Percentiles rank a stretch among this genome's conserved stretches.
phyloP scores from a whole-genome alignment of 805 yeast genomes.

The Clavispora santaluciae region DNA sequence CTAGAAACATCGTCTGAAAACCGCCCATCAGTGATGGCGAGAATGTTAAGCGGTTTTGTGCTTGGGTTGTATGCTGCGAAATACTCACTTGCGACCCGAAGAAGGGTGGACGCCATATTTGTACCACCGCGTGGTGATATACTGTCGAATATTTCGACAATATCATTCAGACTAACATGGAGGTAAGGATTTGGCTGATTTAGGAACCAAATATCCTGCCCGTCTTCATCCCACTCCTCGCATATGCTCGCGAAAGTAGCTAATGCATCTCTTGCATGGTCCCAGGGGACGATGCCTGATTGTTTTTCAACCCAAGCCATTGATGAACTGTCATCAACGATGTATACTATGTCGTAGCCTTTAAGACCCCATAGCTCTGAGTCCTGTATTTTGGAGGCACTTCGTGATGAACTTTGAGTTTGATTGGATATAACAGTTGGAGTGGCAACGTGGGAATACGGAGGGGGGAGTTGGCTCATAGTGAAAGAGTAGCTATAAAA shows the following conservation, averaged over 20 bases:
- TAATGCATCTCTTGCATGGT: conserved; percentile 10
- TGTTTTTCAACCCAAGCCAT: conserved; percentile 11
- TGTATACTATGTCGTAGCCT: conserved; percentile 12
- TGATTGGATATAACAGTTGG: no score
- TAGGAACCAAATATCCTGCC: conserved; percentile 14
- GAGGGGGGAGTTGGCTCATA: no score
- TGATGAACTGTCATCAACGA: conserved; percentile 13
- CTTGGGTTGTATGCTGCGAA: conserved; percentile 9
- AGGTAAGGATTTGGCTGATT: conserved; percentile 4
- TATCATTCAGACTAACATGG: conserved; percentile 9
- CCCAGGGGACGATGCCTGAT: conserved; percentile 14
- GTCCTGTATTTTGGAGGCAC: no score
- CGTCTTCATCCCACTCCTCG: conserved; percentile 14
- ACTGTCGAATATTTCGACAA: conserved; percentile 8
- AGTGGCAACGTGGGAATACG: no score
- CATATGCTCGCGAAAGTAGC: conserved; percentile 11
- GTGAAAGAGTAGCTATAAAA: no score
- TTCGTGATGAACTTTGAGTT: no score
- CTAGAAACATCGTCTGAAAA: conserved; percentile 13
- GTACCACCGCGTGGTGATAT: conserved; percentile 11
- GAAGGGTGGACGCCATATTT: conserved; percentile 13
- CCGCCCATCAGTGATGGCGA: conserved; percentile 15
- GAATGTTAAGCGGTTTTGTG: conserved; percentile 11
- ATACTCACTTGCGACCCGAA: conserved; percentile 7
- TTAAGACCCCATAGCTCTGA: conserved; percentile 10